These are phyloP conservation scores for Lecanoromycetidae sp. DNA, from an alignment of 2,329 filamentous ascomycete species.

Conservation along the genomic window DNA sequence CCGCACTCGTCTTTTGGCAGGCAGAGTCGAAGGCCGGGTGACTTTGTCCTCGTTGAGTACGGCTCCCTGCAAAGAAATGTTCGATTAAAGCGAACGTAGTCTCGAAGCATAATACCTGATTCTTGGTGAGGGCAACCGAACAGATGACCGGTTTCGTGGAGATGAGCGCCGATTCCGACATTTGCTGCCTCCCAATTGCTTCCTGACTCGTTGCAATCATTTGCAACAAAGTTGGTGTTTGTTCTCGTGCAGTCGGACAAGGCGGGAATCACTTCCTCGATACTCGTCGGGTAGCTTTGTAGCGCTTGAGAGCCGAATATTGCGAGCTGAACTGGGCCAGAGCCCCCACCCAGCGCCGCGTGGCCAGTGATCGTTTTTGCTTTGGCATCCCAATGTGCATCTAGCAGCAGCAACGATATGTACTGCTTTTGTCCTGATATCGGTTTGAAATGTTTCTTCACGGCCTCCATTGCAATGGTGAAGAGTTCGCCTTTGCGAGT, in stretches of 20 bases:
- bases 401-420: constrained; percentile 74
- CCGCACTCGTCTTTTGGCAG: constrained; percentile 68
- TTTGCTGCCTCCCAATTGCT: constrained; percentile 95
- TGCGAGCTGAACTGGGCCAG: constrained; percentile 64
- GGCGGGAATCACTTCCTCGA: constrained; percentile 81
- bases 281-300: constrained; percentile 75
- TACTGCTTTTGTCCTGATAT: constrained; percentile 71
- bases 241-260: constrained; percentile 87
- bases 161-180: constrained; percentile 81
- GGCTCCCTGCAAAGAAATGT: constrained; percentile 71
- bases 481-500: constrained; percentile 63
- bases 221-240: constrained; percentile 66
- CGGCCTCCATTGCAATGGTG: constrained; percentile 62
- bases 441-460: constrained; percentile 64
- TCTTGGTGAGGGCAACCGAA: constrained; percentile 86
- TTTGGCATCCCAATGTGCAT: constrained; percentile 72
- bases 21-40: constrained; percentile 62
- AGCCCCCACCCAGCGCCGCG: constrained; percentile 61
- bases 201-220: constrained; percentile 75
- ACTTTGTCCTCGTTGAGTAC: constrained; percentile 76
- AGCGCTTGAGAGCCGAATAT: constrained; percentile 88
- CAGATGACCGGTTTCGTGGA: constrained; percentile 82
- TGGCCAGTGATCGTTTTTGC: constrained; percentile 63
- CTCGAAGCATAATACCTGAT: constrained; percentile 79
- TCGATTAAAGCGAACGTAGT: constrained; percentile 74